Base-by-base conservation (phyloP, 257 asterid species). In the Jacaranda copaia region DNA sequence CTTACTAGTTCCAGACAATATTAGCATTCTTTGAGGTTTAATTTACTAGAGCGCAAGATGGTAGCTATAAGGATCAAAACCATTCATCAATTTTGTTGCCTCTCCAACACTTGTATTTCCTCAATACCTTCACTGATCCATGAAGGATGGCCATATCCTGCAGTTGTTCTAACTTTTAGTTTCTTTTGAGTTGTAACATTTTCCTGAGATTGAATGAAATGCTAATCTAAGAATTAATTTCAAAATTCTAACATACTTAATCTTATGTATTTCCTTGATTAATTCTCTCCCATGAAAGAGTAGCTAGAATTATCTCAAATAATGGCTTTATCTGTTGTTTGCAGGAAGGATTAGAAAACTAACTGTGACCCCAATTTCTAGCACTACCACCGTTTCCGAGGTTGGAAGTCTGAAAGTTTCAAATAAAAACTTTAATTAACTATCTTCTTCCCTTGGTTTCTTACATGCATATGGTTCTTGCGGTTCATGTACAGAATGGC, bases 311-410 rank as follows among this genome's bases (percentile, higher is more conserved):
- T 49, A 49, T 49, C 56, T 49, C n/a, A 49, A 14, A 11, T 49
- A 9, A 60, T 77, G 68, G 42, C 25, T 43, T 61, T 25, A 66
- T 64, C 20, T 59, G 40, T 81, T 74, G 51, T 52, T 84, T 89
- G 93, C 95, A 92, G 97, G 97, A 79, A 80, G 85, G 84, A 72
- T 68, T 77, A 90, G 96, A 81, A 88, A 88, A 90, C 89, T 89
- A 82, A 72, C 56, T 63, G 62, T 79, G 91, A 73, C 74, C 80
- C 73, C 83, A 56, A 81, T 83, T 76, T 73, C 85, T 79, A 77
- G 84, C 84, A 80, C 84, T 59, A 73, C 85, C 72, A 73, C 89
- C 75, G 79, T 72, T 75, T 68, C 85, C 60, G 80, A 90, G 96
- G 96, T 90, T 80, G 91, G 96, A 55, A 43, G 9, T 36, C 32